Evolutionary conservation across 2,329 filamentous ascomycete species (phyloP).

Genomic region (Diaporthe amygdali): DNA sequence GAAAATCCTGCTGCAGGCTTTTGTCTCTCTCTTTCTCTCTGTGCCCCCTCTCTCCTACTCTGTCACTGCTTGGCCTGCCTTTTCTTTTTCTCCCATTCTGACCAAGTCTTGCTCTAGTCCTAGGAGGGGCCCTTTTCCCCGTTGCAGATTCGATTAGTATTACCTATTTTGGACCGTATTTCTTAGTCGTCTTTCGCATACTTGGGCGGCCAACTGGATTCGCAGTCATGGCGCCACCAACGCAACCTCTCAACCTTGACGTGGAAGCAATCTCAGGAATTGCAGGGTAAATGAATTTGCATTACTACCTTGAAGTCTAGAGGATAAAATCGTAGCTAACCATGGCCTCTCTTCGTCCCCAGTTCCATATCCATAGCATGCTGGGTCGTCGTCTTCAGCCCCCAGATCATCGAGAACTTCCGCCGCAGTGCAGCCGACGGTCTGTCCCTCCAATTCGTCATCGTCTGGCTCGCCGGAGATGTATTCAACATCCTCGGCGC

Average conservation of each 20-base stretch:
- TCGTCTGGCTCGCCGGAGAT: conserved; percentile 92
- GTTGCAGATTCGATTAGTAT: neutral
- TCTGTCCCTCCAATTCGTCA: conserved; percentile 87
- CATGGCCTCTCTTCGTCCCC: neutral
- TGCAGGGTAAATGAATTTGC: conserved; percentile 64
- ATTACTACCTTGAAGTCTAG: too few species aligned
- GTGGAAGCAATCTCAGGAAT: conserved; percentile 93
- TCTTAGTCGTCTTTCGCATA: neutral
- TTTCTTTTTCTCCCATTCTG: neutral
- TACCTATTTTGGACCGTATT: neutral
- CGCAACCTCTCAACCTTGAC: conserved; percentile 71
- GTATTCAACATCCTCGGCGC: conserved; percentile 97
- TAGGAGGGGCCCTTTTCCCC: neutral
- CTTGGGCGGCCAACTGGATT: neutral
- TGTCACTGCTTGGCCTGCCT: neutral
- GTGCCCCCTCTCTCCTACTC: neutral
- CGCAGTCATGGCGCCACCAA: conserved; percentile 57
- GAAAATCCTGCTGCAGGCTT: conserved; percentile 22
- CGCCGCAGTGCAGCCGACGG: conserved; percentile 83
- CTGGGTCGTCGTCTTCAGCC: conserved; percentile 97
- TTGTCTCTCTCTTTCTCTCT: neutral
- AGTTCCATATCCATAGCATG: conserved; percentile 96
- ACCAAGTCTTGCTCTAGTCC: neutral
- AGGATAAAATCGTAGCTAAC: neutral
- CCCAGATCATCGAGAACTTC: conserved; percentile 96